A percentile compares a stretch with the other conserved stretches of the same genome.
Conservation (phyloP, 2,329 filamentous ascomycete genomes). For the Penicillium sp. region DNA sequence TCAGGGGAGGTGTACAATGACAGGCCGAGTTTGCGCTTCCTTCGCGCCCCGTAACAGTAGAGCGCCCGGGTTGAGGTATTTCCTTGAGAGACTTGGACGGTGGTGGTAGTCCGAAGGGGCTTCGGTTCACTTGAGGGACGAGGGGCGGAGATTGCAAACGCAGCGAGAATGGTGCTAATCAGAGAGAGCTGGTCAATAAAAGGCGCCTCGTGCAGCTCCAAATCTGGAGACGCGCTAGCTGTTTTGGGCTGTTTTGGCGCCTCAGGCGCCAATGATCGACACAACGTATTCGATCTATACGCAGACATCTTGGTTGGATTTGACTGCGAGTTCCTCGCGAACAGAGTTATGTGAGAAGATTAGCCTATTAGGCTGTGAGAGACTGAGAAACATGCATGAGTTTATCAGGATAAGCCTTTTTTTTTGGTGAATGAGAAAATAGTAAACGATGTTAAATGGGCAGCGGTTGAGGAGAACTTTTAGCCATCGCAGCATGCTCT, state of each 20-base stretch:
- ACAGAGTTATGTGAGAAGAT: no score
- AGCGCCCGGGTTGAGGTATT: neutral
- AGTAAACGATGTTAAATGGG: no score
- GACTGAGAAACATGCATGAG: no score
- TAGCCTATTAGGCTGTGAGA: no score
- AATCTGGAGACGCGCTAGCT: conserved; percentile 10
- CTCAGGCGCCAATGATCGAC: conserved; percentile 6
- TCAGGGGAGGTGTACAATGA: neutral
- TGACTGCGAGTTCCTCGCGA: no score
- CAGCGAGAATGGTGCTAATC: neutral
- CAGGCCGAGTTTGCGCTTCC: neutral
- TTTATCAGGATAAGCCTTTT: no score
- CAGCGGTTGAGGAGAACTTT: no score
- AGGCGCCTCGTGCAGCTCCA: conserved; percentile 11
- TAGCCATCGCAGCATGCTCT: no score
- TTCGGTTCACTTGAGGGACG: neutral
- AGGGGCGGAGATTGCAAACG: neutral
- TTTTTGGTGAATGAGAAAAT: no score
- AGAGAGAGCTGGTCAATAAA: neutral
- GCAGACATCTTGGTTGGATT: no score
- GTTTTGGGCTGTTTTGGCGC: neutral
- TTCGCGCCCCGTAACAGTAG: neutral
- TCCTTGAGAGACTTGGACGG: neutral
- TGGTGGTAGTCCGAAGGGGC: no score
- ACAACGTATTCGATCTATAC: neutral